Evolutionary conservation across 2,329 filamentous ascomycete species (phyloP).

Genomic region (Aplosporella prunicola): DNA sequence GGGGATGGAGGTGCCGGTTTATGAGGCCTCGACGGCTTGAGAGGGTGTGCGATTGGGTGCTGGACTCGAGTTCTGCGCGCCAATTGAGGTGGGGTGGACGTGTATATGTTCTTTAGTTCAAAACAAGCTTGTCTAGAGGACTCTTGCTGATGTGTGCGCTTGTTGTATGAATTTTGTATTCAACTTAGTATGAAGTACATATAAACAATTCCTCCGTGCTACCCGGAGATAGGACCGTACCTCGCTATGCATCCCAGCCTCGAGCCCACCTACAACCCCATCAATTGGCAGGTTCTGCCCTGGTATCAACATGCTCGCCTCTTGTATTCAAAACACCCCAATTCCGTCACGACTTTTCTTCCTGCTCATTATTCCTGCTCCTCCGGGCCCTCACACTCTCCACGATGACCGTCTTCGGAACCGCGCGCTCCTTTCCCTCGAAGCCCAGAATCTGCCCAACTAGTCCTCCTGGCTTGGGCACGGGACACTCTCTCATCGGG

Average conservation of each 20-base stretch:
- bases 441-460: conserved; percentile 70
- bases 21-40: no score
- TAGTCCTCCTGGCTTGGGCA: conserved; percentile 79
- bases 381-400: conserved; percentile 11
- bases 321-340: not conserved
- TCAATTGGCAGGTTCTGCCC: no score
- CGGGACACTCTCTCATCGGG: conserved; percentile 66
- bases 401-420: conserved; percentile 13
- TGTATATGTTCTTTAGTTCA: no score
- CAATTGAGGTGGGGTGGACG: no score
- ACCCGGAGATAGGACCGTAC: not conserved
- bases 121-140: no score
- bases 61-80: no score
- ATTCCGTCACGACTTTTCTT: conserved; percentile 3
- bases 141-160: no score
- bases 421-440: conserved; percentile 27
- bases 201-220: not conserved
- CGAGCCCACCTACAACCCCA: not conserved
- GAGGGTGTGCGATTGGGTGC: no score
- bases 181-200: conserved; percentile 1
- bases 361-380: conserved; percentile 7
- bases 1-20: no score
- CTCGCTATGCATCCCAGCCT: not conserved
- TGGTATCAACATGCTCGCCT: no score
- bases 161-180: no score